phyloP scores from a whole-genome alignment of 2,329 filamentous ascomycete genomes.

The Aureobasidium namibiae region DNA sequence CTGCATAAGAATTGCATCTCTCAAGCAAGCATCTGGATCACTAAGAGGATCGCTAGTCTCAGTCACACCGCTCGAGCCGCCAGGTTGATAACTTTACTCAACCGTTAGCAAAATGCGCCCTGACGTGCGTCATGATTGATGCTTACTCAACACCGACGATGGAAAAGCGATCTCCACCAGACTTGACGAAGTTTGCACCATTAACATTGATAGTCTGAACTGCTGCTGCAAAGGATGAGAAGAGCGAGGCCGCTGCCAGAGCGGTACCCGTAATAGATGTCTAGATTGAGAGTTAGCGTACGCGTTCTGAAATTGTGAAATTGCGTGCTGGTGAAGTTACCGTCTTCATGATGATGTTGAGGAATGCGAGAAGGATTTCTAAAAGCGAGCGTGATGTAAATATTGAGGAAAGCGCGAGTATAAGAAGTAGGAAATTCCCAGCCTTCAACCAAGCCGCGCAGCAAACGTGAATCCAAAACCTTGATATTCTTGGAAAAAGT shows the following conservation, averaged over 20 bases:
- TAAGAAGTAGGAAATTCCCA: neutral
- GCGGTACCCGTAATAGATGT: slow-evolving; percentile 9
- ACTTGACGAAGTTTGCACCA: slow-evolving; percentile 49
- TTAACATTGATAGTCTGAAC: slow-evolving; percentile 35
- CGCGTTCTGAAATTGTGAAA: neutral
- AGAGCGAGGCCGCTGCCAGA: slow-evolving; percentile 11
- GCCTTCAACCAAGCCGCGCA: neutral
- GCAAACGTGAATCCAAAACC: slow-evolving; percentile 8
- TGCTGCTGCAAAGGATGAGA: slow-evolving; percentile 31
- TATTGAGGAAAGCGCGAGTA: neutral
- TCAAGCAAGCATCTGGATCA: slow-evolving; percentile 45
- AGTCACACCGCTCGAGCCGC: slow-evolving; percentile 48
- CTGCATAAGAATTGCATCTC: slow-evolving; percentile 48
- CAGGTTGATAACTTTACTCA: slow-evolving; percentile 43
- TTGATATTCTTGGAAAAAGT: slow-evolving; percentile 11
- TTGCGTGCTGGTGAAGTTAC: neutral
- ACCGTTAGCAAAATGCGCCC: neutral
- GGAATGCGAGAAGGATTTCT: neutral
- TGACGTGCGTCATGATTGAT: neutral
- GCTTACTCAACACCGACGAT: slow-evolving; percentile 47
- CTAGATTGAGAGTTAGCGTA: neutral
- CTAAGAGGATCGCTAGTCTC: slow-evolving; percentile 41
- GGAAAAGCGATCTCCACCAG: slow-evolving; percentile 48
- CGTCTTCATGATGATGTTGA: slow-evolving; percentile 10
- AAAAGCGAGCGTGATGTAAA: neutral